phyloP scores from a whole-genome alignment of 345 rosid genomes.

The Brassica nigra region DNA sequence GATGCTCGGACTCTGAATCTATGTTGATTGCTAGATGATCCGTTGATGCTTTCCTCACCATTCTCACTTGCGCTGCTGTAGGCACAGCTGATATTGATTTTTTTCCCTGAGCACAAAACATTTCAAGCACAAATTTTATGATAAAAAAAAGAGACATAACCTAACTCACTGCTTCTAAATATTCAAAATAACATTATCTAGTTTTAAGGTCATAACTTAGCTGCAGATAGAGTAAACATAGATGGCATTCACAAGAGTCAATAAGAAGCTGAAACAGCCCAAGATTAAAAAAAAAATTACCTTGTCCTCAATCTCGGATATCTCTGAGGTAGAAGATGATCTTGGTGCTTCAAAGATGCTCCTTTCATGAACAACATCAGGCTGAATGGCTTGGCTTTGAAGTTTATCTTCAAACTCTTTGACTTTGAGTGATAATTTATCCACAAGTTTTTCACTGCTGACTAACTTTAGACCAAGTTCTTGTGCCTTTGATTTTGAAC shows the following conservation, averaged over 20 bases:
- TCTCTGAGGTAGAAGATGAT: constrained; percentile 67
- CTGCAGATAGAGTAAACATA: background rate
- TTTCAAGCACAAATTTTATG: constrained; percentile 1
- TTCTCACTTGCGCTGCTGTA: constrained; percentile 77
- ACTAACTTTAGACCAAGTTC: constrained; percentile 66
- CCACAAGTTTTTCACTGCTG: constrained; percentile 65
- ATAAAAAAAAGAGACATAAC: background rate
- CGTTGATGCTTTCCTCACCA: constrained; percentile 76
- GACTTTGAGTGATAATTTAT: constrained; percentile 62
- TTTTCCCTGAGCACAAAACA: constrained; percentile 54
- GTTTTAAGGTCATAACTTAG: constrained; percentile 7
- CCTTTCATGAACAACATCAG: constrained; percentile 69
- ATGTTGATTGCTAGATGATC: constrained; percentile 86
- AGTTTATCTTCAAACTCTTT: constrained; percentile 63
- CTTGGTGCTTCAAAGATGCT: constrained; percentile 69
- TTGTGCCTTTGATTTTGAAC: constrained; percentile 57
- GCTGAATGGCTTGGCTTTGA: constrained; percentile 49
- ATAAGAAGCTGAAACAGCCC: constrained; percentile 6
- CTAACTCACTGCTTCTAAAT: background rate
- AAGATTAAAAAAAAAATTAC: constrained; percentile 38
- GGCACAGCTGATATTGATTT: constrained; percentile 56
- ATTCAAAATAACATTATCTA: background rate
- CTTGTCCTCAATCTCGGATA: constrained; percentile 83
- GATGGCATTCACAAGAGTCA: background rate
- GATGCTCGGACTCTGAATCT: constrained; percentile 64